Evolutionary conservation across 164 flowering plant genomes (phyloP).

Genomic region (Liriodendron chinense): DNA sequence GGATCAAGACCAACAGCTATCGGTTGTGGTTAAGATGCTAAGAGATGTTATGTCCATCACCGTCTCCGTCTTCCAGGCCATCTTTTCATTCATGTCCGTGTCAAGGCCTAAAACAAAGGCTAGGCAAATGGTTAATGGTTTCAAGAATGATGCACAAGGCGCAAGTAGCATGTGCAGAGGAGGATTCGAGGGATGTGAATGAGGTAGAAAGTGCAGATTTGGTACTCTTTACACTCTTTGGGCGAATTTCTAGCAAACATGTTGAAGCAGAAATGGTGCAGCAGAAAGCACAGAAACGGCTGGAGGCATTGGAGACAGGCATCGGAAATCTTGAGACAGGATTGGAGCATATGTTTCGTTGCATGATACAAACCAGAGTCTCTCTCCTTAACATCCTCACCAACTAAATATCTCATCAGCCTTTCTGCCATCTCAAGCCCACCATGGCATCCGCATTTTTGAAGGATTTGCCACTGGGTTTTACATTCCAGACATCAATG

Average conservation of each 20-base stretch:
- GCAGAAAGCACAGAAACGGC: constrained; percentile 25
- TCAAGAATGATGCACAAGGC: constrained; percentile 17
- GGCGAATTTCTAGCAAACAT: constrained; percentile 2
- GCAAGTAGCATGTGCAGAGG: constrained; percentile 11
- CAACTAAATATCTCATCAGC: neutral
- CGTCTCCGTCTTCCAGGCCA: constrained; percentile 30
- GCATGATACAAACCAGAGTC: constrained; percentile 58
- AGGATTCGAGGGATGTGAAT: constrained; percentile 9
- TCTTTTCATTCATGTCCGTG: constrained; percentile 26
- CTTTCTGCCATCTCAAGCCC: neutral
- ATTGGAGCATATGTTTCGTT: constrained; percentile 45
- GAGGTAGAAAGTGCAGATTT: constrained; percentile 37
- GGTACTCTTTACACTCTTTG: constrained; percentile 19
- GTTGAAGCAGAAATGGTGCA: constrained; percentile 15
- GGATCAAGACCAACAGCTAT: neutral
- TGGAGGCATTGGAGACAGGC: constrained; percentile 48
- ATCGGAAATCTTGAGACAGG: constrained; percentile 46
- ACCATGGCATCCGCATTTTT: neutral
- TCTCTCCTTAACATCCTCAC: constrained; percentile 30
- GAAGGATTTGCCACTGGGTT: neutral
- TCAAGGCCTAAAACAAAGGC: constrained; percentile 26
- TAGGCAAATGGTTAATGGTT: constrained; percentile 22
- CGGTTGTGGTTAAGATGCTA: constrained; percentile 21
- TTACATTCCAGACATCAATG: too few species aligned
- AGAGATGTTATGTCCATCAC: constrained; percentile 31